phyloP scores from a whole-genome alignment of 148 eudicot species.

The Mesembryanthemum crystallinum region DNA sequence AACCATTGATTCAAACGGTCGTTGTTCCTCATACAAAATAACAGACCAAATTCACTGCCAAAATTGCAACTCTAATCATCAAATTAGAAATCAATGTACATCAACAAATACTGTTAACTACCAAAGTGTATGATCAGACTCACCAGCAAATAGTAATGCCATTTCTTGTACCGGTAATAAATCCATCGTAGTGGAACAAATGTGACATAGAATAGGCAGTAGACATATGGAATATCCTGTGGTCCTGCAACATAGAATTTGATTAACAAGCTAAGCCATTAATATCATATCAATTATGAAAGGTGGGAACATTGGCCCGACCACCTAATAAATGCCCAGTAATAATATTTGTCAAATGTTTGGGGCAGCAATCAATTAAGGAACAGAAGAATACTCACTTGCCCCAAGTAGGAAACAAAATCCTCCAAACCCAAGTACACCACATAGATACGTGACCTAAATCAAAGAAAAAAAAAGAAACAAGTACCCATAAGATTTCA shows the following conservation, averaged over 20 bases:
- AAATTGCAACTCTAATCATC: not conserved
- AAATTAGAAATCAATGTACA: conserved; percentile 1
- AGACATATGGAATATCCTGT: conserved; percentile 84
- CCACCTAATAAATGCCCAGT: too few relatives aligned
- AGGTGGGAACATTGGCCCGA: too few relatives aligned
- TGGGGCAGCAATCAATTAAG: not conserved
- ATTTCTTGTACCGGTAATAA: conserved; percentile 90
- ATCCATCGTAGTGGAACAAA: conserved; percentile 96
- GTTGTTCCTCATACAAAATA: not conserved
- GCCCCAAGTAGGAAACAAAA: conserved; percentile 96
- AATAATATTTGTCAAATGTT: not conserved
- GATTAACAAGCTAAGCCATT: conserved; percentile 3
- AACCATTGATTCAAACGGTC: not conserved
- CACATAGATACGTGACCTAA: conserved; percentile 82
- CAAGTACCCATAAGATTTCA: conserved; percentile 12
- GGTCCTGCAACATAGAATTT: conserved; percentile 57
- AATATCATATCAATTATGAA: not conserved
- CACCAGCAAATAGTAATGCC: conserved; percentile 97
- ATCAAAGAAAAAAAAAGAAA: not conserved
- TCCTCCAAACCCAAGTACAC: conserved; percentile 94
- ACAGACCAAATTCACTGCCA: not conserved
- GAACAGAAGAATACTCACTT: conserved; percentile 53
- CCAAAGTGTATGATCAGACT: conserved; percentile 21
- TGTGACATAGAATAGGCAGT: conserved; percentile 74
- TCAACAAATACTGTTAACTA: not conserved